Conservation (phyloP, 345 rosid species). For the Aethionema arabicum region DNA sequence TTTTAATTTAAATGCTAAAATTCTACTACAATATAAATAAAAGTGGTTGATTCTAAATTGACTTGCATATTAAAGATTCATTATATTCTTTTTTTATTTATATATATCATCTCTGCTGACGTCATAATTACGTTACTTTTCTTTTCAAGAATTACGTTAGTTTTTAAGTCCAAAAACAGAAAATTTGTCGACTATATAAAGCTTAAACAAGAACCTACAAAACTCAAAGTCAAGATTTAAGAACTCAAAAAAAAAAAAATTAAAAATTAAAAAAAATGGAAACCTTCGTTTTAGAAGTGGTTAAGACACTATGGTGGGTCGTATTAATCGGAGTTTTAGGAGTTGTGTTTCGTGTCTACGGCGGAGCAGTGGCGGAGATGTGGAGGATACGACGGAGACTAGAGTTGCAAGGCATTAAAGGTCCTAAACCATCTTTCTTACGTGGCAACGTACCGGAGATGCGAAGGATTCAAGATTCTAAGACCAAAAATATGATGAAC, state of each 20-base stretch:
- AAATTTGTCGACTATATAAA: constrained; percentile 26
- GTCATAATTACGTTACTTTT: constrained; percentile 1
- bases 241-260: background rate
- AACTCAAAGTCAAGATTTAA: constrained; percentile 12
- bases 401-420: constrained; percentile 58
- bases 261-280: constrained; percentile 28
- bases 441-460: constrained; percentile 72
- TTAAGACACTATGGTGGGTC: constrained; percentile 32
- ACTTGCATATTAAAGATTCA: too few relatives aligned
- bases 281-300: constrained; percentile 18
- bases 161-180: constrained; percentile 4
- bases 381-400: constrained; percentile 45
- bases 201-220: constrained; percentile 15
- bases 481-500: constrained; percentile 14
- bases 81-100: too few relatives aligned
- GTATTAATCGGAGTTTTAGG: constrained; percentile 21
- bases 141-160: constrained; percentile 4
- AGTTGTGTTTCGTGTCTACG: constrained; percentile 31
- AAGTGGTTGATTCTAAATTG: too few relatives aligned
- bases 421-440: constrained; percentile 59
- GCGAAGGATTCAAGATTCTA: constrained; percentile 44
- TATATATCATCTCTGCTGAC: too few relatives aligned
- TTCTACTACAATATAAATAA: too few relatives aligned
- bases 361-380: constrained; percentile 30
- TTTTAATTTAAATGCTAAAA: too few relatives aligned